phyloP scores from a whole-genome alignment of 179 eudicot genomes.

The Corrigiola litoralis region DNA sequence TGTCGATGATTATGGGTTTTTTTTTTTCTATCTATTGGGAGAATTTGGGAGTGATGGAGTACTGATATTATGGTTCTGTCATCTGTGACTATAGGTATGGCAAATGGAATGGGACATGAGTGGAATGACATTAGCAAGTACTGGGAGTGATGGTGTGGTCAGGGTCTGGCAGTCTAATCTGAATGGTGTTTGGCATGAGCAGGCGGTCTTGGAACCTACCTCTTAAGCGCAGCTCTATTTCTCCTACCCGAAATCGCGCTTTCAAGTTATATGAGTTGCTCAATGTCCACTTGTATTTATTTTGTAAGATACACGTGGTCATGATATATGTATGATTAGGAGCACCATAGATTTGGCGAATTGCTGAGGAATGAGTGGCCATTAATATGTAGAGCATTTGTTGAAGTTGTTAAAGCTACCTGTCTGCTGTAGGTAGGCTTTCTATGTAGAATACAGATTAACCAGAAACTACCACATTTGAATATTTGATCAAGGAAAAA shows the following conservation, averaged over 20 bases:
- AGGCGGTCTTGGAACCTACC: conserved; percentile 49
- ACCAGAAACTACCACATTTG: too few relatives aligned
- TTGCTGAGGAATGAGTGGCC: too few relatives aligned
- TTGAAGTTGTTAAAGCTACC: too few relatives aligned
- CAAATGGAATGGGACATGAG: conserved; percentile 99
- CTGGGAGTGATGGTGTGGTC: conserved; percentile 69
- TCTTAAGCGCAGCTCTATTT: conserved; percentile 14
- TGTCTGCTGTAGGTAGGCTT: too few relatives aligned
- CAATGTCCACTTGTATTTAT: background rate
- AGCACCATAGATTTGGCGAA: too few relatives aligned
- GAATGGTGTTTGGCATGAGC: conserved; percentile 91
- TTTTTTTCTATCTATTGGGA: too few relatives aligned
- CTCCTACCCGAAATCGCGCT: too few relatives aligned
- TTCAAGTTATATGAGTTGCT: background rate
- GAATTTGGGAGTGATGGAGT: too few relatives aligned
- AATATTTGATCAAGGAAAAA: too few relatives aligned
- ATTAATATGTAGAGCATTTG: too few relatives aligned
- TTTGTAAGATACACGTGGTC: background rate
- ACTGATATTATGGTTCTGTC: background rate
- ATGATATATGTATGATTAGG: background rate
- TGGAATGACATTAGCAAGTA: conserved; percentile 92
- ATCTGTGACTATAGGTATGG: conserved; percentile 61
- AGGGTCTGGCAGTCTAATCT: conserved; percentile 90
- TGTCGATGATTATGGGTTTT: too few relatives aligned
- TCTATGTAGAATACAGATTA: too few relatives aligned